Percentiles rank a stretch among this genome's conserved stretches.
Conservation (phyloP, 2,329 filamentous ascomycete species). For the Dactylonectria estremocensis region DNA sequence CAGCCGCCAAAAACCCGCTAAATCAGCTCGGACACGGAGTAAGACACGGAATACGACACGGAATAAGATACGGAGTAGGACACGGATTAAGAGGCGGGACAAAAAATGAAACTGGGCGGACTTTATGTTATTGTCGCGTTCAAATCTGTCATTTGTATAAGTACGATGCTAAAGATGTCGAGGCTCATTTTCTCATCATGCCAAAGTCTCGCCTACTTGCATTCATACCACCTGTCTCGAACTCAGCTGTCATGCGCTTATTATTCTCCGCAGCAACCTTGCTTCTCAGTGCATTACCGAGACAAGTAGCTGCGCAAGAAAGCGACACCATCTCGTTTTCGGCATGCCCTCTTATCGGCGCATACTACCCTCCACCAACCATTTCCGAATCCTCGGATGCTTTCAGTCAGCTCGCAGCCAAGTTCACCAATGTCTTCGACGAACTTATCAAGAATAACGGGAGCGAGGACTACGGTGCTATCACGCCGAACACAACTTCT, state of each 20-base stretch:
- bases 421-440: constrained; percentile 35
- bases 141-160: neutral
- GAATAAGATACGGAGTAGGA: constrained; percentile 8
- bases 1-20: neutral
- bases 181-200: neutral
- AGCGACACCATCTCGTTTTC: constrained; percentile 32
- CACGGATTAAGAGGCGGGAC: constrained; percentile 14
- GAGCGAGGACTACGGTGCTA: constrained; percentile 38
- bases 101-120: neutral
- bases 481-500: constrained; percentile 36
- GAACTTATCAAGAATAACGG: constrained; percentile 29
- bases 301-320: neutral
- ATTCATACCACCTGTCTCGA: neutral
- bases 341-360: constrained; percentile 39
- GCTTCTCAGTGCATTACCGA: neutral
- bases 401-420: constrained; percentile 2
- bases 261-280: neutral
- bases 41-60: constrained; percentile 11
- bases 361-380: constrained; percentile 40
- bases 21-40: constrained; percentile 23
- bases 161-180: neutral
- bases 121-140: neutral
- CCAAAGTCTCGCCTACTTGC: neutral
- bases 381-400: constrained; percentile 24
- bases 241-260: constrained; percentile 9